Evolutionary conservation across 306 rosid species (phyloP).

Genomic region (Castanopsis chinensis): DNA sequence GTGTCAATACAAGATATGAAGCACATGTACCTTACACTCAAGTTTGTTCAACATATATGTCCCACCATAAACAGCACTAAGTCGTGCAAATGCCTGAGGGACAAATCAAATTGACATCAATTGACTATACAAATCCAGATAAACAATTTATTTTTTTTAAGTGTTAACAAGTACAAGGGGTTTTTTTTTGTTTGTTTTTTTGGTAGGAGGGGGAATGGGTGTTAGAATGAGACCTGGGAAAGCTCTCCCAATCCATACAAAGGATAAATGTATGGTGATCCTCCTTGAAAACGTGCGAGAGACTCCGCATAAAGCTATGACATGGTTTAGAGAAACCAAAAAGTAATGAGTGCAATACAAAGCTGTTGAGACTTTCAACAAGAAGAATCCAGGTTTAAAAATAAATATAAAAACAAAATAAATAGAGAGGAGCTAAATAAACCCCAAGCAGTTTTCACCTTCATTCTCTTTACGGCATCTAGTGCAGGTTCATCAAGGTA

Average conservation of each 20-base stretch:
- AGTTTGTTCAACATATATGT: conserved; percentile 97
- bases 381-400: conserved; percentile 1
- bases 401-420: not conserved
- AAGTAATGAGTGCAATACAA: conserved; percentile 16
- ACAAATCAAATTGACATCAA: not conserved
- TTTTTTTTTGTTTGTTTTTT: not conserved
- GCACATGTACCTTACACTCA: conserved; percentile 78
- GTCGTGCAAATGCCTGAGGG: conserved; percentile 89
- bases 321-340: conserved; percentile 8
- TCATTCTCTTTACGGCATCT: conserved; percentile 95
- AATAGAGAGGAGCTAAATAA: conserved; percentile 5
- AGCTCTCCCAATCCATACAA: conserved; percentile 99
- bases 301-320: conserved; percentile 89
- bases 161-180: conserved; percentile 2
- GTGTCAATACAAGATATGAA: not conserved
- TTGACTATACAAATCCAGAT: not conserved
- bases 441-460: conserved; percentile 45
- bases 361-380: conserved; percentile 8
- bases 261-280: conserved; percentile 97
- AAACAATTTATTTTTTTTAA: no score
- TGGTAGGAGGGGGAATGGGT: not conserved
- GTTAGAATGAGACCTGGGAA: conserved; percentile 62
- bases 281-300: conserved; percentile 96
- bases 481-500: conserved; percentile 84
- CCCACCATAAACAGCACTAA: conserved; percentile 98